Base-by-base conservation (phyloP, 805 yeast genomes). In the Myxozyma melibiosi region DNA sequence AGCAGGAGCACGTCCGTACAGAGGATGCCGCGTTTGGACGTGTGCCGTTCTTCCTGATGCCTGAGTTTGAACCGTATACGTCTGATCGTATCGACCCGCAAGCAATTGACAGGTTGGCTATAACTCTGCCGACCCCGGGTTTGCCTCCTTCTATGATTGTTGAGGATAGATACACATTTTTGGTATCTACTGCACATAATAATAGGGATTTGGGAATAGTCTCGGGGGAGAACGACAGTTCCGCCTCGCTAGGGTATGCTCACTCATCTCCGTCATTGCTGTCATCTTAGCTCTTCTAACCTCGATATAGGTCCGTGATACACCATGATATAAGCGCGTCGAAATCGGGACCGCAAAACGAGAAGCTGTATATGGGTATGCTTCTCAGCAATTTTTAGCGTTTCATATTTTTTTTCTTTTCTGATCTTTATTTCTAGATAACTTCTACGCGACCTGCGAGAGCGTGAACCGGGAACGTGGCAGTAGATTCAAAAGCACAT, bases 21-120 rank as follows among this genome's bases (percentile, higher is more conserved):
- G 87, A 89, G 65, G 99, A 94, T 75, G 86, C 88, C 0, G 90
- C 96, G 0, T 90, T 83, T 61, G 94, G 89, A 64, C 73, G 99
- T 53, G 75, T 84, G 20, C 85, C 94, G 0, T 91, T 90, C 68
- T 70, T 92, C 28, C 69, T 92, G 7, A 42, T 24, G 5, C 47
- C 57, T 3, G 55, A 51, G n/a, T 24, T 61, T 3, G 53, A 52
- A 31, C 24, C 33, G 25, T 27, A 25, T 14, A 41, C 35, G 1
- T 44, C 43, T 1, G 37, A 16, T 22, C 30, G 20, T 14, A 25
- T 24, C 9, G 78, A 80, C 2, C 78, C 76, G 5, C 76, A 77
- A 13, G 72, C 73, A 13, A 79, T 28, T n/a, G 38, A 51, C 28
- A 35, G 35, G 84, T 52, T 79, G 78, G 47, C 25, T 16, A 25